Evolutionary conservation across 306 rosid genomes (phyloP).

Genomic region (Fragaria vesca): DNA sequence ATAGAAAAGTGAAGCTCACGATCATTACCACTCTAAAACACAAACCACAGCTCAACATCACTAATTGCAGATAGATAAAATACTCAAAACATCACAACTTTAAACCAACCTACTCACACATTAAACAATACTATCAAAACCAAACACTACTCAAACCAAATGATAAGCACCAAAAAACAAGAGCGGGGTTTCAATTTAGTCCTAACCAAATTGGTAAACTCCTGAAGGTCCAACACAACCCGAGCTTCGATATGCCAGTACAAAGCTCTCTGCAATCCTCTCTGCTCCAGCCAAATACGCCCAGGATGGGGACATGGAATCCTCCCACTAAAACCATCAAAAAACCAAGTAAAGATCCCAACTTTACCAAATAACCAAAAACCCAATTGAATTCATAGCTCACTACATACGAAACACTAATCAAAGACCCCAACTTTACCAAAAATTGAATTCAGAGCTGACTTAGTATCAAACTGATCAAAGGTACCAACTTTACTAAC

Average conservation of each 20-base stretch:
- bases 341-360: constrained; percentile 6
- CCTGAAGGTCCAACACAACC: constrained; percentile 93
- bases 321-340: constrained; percentile 48
- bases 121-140: constrained; percentile 6
- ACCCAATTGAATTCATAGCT: neutral
- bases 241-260: constrained; percentile 99
- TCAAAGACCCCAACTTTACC: neutral
- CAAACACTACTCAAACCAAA: neutral
- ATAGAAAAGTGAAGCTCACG: constrained; percentile 89
- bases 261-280: constrained; percentile 86
- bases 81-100: constrained; percentile 2
- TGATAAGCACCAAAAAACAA: neutral
- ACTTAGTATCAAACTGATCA: neutral
- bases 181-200: constrained; percentile 3
- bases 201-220: constrained; percentile 61
- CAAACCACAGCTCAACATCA: neutral
- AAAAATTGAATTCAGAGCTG: neutral
- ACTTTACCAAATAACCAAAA: neutral
- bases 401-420: neutral
- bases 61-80: neutral
- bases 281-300: constrained; percentile 90
- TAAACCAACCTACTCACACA: neutral
- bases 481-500: no score
- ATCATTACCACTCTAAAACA: constrained; percentile 55
- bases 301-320: constrained; percentile 91